A percentile compares a stretch with the other conserved stretches of the same genome.
These are phyloP conservation scores for Syncephalastrum monosporum DNA, from an alignment of 371 early-diverging fungal species.

Conservation along the genomic window DNA sequence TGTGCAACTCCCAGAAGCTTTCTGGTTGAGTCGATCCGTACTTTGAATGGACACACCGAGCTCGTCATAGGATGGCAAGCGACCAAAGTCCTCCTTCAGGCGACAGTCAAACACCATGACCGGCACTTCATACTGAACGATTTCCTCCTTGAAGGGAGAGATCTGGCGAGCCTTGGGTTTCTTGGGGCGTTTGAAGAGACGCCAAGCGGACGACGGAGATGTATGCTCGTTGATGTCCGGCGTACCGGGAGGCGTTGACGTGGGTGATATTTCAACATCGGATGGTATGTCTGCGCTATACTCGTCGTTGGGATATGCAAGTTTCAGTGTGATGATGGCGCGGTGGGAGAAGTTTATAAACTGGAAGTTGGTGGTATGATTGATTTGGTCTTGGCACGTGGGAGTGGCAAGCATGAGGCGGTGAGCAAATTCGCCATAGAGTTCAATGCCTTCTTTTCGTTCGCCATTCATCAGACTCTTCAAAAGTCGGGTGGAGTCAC, in stretches of 20 bases:
- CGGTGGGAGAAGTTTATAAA: constrained; percentile 37
- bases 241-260: background rate
- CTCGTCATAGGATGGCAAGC: constrained; percentile 39
- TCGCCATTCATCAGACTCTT: too few species aligned
- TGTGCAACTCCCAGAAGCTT: background rate
- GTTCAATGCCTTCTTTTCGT: constrained; percentile 6
- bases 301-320: constrained; percentile 30
- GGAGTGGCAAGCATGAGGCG: constrained; percentile 40
- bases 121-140: constrained; percentile 11
- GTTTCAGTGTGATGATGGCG: constrained; percentile 25
- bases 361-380: constrained; percentile 32
- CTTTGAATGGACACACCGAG: constrained; percentile 22
- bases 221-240: too few species aligned
- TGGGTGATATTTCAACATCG: background rate
- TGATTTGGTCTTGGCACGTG: constrained; percentile 37
- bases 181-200: background rate
- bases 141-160: too few species aligned
- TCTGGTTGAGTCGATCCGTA: background rate
- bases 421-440: constrained; percentile 37
- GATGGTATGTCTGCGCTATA: constrained; percentile 7
- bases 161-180: too few species aligned
- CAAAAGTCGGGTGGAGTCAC: too few species aligned
- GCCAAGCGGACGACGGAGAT: too few species aligned
- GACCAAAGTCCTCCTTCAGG: constrained; percentile 39
- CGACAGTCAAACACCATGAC: constrained; percentile 30